phyloP scores from a whole-genome alignment of 345 rosid genomes.

The Erodium maritimum region DNA sequence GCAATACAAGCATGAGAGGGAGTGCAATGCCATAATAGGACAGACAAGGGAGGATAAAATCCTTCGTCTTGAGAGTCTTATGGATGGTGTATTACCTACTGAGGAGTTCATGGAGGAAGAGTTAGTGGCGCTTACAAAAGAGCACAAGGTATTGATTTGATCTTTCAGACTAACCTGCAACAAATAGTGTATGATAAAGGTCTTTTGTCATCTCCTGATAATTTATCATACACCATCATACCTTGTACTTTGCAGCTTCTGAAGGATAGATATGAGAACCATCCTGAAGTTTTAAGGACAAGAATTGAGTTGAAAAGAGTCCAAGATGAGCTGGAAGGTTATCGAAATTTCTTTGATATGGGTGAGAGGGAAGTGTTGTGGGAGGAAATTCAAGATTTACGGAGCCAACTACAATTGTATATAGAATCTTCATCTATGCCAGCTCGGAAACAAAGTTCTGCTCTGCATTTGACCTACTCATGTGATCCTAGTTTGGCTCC shows the following conservation, averaged over 20 bases:
- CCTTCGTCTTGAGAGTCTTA: slow-evolving; percentile 81
- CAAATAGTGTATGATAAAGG: background rate
- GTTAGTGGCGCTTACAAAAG: slow-evolving; percentile 56
- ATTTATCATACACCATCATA: slow-evolving; percentile 11
- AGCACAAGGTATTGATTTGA: slow-evolving; percentile 45
- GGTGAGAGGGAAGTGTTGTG: slow-evolving; percentile 86
- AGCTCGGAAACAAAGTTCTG: slow-evolving; percentile 34
- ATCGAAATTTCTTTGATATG: slow-evolving; percentile 61
- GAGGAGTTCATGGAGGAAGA: slow-evolving; percentile 88
- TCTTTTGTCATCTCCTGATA: background rate
- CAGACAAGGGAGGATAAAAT: slow-evolving; percentile 92
- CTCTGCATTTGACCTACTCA: slow-evolving; percentile 43
- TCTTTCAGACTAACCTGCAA: slow-evolving; percentile 5
- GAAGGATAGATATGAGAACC: slow-evolving; percentile 81
- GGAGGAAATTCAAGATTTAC: slow-evolving; percentile 87
- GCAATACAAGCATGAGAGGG: slow-evolving; percentile 97
- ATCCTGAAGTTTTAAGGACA: slow-evolving; percentile 67
- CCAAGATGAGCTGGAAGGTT: slow-evolving; percentile 74
- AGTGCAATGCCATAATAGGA: slow-evolving; percentile 82
- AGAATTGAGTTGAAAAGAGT: slow-evolving; percentile 70
- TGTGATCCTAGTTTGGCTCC: slow-evolving; percentile 35
- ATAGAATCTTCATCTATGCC: slow-evolving; percentile 54
- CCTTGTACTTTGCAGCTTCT: slow-evolving; percentile 49
- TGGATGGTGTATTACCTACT: slow-evolving; percentile 88
- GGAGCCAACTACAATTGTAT: slow-evolving; percentile 73